Evolutionary conservation across 495 filamentous ascomycete genomes (phyloP).

Genomic region (Darksidea phi): DNA sequence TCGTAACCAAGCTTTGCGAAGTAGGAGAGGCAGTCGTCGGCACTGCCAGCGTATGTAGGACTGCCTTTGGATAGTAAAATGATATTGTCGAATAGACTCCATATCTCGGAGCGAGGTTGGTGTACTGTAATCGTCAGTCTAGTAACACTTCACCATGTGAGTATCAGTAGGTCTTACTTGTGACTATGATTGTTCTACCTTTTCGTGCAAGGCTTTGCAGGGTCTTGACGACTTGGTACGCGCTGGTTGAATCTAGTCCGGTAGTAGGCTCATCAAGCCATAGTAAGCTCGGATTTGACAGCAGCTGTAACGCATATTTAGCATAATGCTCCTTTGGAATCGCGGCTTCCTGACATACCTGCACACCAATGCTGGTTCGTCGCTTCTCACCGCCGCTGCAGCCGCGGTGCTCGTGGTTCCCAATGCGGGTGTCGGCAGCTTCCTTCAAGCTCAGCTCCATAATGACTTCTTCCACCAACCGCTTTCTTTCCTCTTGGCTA

Average conservation of each 20-base stretch:
- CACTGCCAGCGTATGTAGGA: slow-evolving; percentile 62
- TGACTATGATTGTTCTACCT: slow-evolving; percentile 68
- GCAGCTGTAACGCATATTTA: slow-evolving; percentile 25
- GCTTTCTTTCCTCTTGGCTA: slow-evolving; percentile 55
- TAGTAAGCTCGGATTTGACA: slow-evolving; percentile 70
- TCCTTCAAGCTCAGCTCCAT: slow-evolving; percentile 71
- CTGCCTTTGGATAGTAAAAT: slow-evolving; percentile 62
- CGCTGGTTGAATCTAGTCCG: slow-evolving; percentile 70
- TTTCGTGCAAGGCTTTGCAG: slow-evolving; percentile 63
- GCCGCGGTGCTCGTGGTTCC: slow-evolving; percentile 64
- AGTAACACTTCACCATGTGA: background rate
- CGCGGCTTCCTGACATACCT: slow-evolving; percentile 44
- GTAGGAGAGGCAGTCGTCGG: slow-evolving; percentile 54
- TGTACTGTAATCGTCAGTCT: slow-evolving; percentile 47
- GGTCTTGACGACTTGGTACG: slow-evolving; percentile 69
- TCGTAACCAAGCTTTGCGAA: slow-evolving; percentile 57
- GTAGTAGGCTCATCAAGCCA: slow-evolving; percentile 78
- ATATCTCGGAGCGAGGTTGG: slow-evolving; percentile 72
- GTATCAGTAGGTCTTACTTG: slow-evolving; percentile 41
- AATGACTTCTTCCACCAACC: slow-evolving; percentile 69
- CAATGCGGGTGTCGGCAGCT: slow-evolving; percentile 69
- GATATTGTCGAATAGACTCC: slow-evolving; percentile 68
- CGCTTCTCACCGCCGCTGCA: slow-evolving; percentile 77
- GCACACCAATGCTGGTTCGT: slow-evolving; percentile 70
- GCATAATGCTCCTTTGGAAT: background rate